Evolutionary conservation across 495 filamentous ascomycete genomes (phyloP).

Genomic region (Daldinia caldariorum): DNA sequence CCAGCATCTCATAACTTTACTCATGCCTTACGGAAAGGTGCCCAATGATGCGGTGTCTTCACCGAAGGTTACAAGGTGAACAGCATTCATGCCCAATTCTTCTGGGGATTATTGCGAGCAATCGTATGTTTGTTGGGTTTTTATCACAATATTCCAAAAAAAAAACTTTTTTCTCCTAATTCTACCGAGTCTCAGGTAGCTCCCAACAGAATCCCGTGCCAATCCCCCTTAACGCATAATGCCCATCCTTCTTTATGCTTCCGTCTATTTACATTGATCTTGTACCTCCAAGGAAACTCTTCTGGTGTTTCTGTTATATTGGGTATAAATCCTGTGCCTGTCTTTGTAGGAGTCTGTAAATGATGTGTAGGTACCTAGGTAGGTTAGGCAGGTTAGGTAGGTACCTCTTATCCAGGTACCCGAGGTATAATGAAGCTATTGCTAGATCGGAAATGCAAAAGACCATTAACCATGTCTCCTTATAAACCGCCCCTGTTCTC

Average conservation of each 20-base stretch:
- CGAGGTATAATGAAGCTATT: slow-evolving; percentile 7
- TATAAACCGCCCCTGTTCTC: slow-evolving; percentile 18
- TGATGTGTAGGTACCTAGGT: slow-evolving; percentile 12
- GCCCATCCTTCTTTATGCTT: slow-evolving; percentile 20
- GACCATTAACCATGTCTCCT: not conserved
- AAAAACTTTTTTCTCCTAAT: not conserved
- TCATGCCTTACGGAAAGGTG: slow-evolving; percentile 11
- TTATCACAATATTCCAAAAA: not conserved
- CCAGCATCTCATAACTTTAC: slow-evolving; percentile 13
- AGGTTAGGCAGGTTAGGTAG: not conserved
- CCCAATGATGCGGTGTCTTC: slow-evolving; percentile 1
- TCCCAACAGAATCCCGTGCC: not conserved
- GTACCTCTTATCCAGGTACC: not conserved
- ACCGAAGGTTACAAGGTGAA: not conserved
- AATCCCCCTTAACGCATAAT: slow-evolving; percentile 23
- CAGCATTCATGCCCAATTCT: not conserved
- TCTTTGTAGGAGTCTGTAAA: slow-evolving; percentile 2
- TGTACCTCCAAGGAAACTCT: slow-evolving; percentile 1
- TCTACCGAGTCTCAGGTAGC: slow-evolving; percentile 4
- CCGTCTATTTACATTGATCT: slow-evolving; percentile 21
- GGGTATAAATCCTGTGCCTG: slow-evolving; percentile 11
- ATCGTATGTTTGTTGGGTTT: not conserved
- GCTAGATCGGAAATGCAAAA: slow-evolving; percentile 14
- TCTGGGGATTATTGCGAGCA: not conserved
- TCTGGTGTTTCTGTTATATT: slow-evolving; percentile 18